Evolutionary conservation across 768 basidiomycete species (phyloP).

Genomic region (Tylopilus subfusipes): DNA sequence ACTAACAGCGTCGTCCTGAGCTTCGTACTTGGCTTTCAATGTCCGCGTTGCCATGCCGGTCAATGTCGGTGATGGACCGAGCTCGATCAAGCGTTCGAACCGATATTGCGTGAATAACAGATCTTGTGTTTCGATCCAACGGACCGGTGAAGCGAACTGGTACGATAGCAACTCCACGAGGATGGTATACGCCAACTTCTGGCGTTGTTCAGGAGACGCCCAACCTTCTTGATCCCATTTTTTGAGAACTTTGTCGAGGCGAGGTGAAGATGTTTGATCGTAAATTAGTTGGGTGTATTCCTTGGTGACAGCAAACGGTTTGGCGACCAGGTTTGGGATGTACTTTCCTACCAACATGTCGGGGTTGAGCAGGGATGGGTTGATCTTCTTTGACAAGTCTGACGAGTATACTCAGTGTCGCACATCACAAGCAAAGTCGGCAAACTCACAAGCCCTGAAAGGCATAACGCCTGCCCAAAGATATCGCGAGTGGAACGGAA

Average conservation of each 20-base stretch:
- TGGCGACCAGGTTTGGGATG: conserved; percentile 94
- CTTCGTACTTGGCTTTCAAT: conserved; percentile 91
- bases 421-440: neutral
- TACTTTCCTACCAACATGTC: conserved; percentile 94
- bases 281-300: conserved; percentile 94
- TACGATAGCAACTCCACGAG: conserved; percentile 96
- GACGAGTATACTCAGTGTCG: neutral
- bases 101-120: conserved; percentile 80
- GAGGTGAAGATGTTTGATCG: conserved; percentile 93
- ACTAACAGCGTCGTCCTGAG: conserved; percentile 79
- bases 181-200: conserved; percentile 92
- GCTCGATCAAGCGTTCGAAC: conserved; percentile 92
- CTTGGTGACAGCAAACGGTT: conserved; percentile 77
- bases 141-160: conserved; percentile 97
- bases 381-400: conserved; percentile 99
- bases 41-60: conserved; percentile 93
- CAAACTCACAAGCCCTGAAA: conserved; percentile 87
- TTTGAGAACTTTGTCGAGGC: conserved; percentile 90
- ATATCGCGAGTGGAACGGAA: conserved; percentile 99
- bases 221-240: conserved; percentile 92
- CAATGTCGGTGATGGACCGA: conserved; percentile 94
- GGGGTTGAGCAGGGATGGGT: conserved; percentile 84
- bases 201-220: conserved; percentile 76
- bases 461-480: conserved; percentile 98
- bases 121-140: conserved; percentile 99